Conservation (phyloP, 768 basidiomycete genomes). For the Mycena crocata region DNA sequence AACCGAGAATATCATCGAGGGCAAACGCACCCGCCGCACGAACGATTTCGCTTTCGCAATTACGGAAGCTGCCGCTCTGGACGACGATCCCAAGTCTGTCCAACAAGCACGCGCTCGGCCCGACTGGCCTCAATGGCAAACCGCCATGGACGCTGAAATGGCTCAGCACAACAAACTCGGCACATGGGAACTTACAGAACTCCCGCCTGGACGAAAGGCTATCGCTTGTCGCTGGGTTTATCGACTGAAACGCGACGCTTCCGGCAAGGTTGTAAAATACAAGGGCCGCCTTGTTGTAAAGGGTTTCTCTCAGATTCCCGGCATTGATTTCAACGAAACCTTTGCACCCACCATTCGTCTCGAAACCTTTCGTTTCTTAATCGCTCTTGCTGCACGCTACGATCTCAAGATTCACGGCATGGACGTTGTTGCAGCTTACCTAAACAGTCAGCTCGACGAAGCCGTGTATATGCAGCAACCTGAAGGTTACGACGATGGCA, state of each 20-base stretch:
- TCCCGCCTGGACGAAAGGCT: constrained; percentile 9
- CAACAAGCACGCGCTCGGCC: neutral
- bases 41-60: neutral
- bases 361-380: constrained; percentile 42
- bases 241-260: constrained; percentile 5
- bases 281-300: constrained; percentile 38
- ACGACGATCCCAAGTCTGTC: constrained; percentile 18
- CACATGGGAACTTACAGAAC: constrained; percentile 15
- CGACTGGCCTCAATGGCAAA: constrained; percentile 16
- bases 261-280: constrained; percentile 19
- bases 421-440: constrained; percentile 45
- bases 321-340: constrained; percentile 48
- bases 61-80: constrained; percentile 7
- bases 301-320: constrained; percentile 53
- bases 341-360: constrained; percentile 46
- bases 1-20: constrained; percentile 14
- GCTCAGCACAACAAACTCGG: constrained; percentile 12
- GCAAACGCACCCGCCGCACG: neutral
- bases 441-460: constrained; percentile 7
- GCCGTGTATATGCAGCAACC: constrained; percentile 57
- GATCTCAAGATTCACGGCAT: constrained; percentile 51
- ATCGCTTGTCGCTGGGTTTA: constrained; percentile 16
- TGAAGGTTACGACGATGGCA: constrained; percentile 42
- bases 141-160: constrained; percentile 24
- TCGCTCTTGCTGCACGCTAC: constrained; percentile 49